Evolutionary conservation across 805 yeast genomes (phyloP).

Genomic region (Candida peoriensis): DNA sequence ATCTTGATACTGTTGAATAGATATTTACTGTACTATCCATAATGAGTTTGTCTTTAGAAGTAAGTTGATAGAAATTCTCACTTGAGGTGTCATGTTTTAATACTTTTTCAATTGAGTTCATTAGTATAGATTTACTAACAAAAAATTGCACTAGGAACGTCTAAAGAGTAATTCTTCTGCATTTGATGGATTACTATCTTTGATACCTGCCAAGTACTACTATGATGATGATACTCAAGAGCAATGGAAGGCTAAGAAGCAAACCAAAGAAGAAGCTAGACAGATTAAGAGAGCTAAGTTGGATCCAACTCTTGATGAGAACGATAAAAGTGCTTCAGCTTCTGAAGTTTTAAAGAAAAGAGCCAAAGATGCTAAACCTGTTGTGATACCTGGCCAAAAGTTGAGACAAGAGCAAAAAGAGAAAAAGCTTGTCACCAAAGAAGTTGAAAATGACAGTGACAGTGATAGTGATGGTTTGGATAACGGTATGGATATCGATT

Average conservation of each 20-base stretch:
- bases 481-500: constrained; percentile 14
- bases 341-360: constrained; percentile 53
- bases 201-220: constrained; percentile 92
- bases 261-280: constrained; percentile 57
- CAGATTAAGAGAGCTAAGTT: constrained; percentile 64
- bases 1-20: no score
- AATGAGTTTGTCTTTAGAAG: constrained; percentile 59
- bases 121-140: background rate
- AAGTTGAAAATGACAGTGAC: constrained; percentile 10
- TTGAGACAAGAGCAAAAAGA: constrained; percentile 14
- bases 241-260: constrained; percentile 87
- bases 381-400: constrained; percentile 32
- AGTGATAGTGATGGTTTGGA: constrained; percentile 15
- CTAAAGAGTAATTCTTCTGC: constrained; percentile 74
- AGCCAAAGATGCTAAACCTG: constrained; percentile 48
- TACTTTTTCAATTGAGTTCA: background rate
- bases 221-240: constrained; percentile 85
- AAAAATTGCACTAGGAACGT: constrained; percentile 46
- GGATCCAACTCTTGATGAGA: constrained; percentile 55
- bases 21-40: background rate
- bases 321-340: constrained; percentile 49
- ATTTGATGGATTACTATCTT: constrained; percentile 81
- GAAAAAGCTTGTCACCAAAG: constrained; percentile 7
- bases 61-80: no score
- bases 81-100: no score